These are phyloP conservation scores for Thymus quinquecostatus DNA, from an alignment of 257 asterid genomes.

Conservation along the genomic window DNA sequence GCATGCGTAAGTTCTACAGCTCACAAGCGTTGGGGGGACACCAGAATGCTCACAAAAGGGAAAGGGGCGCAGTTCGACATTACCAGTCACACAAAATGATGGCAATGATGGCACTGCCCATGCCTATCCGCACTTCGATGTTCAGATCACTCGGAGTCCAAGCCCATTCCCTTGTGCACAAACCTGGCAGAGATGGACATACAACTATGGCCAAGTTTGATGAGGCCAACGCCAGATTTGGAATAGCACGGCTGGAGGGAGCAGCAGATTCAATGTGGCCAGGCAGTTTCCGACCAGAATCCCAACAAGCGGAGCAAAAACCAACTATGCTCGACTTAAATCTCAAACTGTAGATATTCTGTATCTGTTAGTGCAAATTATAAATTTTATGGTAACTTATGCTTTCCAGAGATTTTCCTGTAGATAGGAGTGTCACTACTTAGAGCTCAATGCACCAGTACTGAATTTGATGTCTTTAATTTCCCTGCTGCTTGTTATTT, in stretches of 20 bases:
- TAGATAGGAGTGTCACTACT: slow-evolving; percentile 24
- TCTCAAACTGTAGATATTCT: slow-evolving; percentile 66
- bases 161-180: slow-evolving; percentile 69
- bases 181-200: slow-evolving; percentile 55
- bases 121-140: slow-evolving; percentile 58
- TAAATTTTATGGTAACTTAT: slow-evolving; percentile 28
- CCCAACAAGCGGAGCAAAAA: slow-evolving; percentile 51
- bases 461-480: slow-evolving; percentile 17
- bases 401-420: slow-evolving; percentile 30
- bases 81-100: slow-evolving; percentile 68
- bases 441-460: slow-evolving; percentile 27
- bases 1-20: slow-evolving; percentile 89
- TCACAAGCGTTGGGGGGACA: slow-evolving; percentile 98
- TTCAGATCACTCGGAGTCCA: slow-evolving; percentile 84
- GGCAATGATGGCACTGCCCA: slow-evolving; percentile 54
- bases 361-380: slow-evolving; percentile 19
- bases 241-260: slow-evolving; percentile 47
- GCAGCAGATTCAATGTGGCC: slow-evolving; percentile 68
- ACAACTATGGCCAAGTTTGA: slow-evolving; percentile 40
- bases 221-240: slow-evolving; percentile 49
- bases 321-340: slow-evolving; percentile 68
- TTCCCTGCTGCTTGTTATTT: slow-evolving; percentile 29
- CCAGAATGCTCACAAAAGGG: slow-evolving; percentile 97
- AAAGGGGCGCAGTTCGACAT: slow-evolving; percentile 75
- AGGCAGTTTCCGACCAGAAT: slow-evolving; percentile 73